Evolutionary conservation across 2,329 filamentous ascomycete genomes (phyloP).

Genomic region (Trichoderma sp.): DNA sequence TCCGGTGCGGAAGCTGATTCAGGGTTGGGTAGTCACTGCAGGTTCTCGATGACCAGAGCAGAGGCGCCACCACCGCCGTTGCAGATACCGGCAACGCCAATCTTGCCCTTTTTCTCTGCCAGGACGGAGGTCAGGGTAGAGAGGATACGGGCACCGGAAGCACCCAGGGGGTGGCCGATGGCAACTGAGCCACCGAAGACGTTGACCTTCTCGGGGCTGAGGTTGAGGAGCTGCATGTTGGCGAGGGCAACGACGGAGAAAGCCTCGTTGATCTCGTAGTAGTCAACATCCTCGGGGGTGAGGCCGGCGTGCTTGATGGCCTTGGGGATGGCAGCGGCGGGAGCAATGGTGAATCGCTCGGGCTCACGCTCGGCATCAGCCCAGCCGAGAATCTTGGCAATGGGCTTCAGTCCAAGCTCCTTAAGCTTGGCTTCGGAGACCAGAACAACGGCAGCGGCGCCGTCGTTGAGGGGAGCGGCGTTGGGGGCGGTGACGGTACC

Average conservation of each 20-base stretch:
- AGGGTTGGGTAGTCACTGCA: slow-evolving; percentile 48
- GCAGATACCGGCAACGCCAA: slow-evolving; percentile 93
- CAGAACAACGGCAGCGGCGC: slow-evolving; percentile 87
- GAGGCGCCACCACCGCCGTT: slow-evolving; percentile 96
- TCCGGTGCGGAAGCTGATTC: background rate
- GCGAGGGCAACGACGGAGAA: slow-evolving; percentile 96
- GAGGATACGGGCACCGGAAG: slow-evolving; percentile 90
- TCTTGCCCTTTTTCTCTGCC: slow-evolving; percentile 87
- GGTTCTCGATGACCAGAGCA: slow-evolving; percentile 83
- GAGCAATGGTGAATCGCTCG: slow-evolving; percentile 93
- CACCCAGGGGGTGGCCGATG: slow-evolving; percentile 91
- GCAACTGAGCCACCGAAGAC: slow-evolving; percentile 93
- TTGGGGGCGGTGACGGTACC: slow-evolving; percentile 96
- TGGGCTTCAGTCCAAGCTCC: slow-evolving; percentile 84
- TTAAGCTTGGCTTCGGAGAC: slow-evolving; percentile 94
- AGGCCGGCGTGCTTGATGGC: slow-evolving; percentile 93
- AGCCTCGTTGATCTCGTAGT: slow-evolving; percentile 98
- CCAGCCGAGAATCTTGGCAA: slow-evolving; percentile 98
- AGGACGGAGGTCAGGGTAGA: slow-evolving; percentile 87
- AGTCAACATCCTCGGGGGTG: slow-evolving; percentile 75
- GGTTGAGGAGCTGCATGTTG: slow-evolving; percentile 87
- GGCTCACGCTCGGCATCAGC: slow-evolving; percentile 90
- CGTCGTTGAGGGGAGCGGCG: slow-evolving; percentile 94
- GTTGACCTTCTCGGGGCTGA: slow-evolving; percentile 87
- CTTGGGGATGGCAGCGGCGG: slow-evolving; percentile 93